A percentile compares a stretch with the other conserved stretches of the same genome.
Evolutionary conservation across 2,329 filamentous ascomycete species (phyloP).

Genomic region (Neonectria hederae): DNA sequence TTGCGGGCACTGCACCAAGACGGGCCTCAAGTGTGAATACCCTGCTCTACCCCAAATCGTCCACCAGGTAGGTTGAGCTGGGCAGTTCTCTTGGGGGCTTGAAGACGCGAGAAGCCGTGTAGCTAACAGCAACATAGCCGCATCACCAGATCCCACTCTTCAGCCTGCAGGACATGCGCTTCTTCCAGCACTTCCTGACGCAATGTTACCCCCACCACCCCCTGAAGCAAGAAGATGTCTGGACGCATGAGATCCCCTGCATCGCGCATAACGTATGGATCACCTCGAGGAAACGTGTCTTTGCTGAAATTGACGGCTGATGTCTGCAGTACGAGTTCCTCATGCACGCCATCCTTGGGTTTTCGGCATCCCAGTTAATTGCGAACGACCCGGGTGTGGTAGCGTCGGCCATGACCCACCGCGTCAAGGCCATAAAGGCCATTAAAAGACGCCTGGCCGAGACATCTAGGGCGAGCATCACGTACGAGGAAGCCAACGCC

Average conservation of each 20-base stretch:
- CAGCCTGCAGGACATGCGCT: conserved; percentile 71
- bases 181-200: conserved; percentile 73
- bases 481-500: conserved; percentile 65
- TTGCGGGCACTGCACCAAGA: conserved; percentile 71
- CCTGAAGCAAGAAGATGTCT: conserved; percentile 71
- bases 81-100: neutral
- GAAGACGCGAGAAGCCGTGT: too few species aligned
- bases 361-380: conserved; percentile 73
- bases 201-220: conserved; percentile 72
- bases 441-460: conserved; percentile 65
- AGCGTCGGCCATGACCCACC: conserved; percentile 69
- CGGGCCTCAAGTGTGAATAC: conserved; percentile 71
- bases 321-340: conserved; percentile 66
- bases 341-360: conserved; percentile 76
- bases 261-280: conserved; percentile 70
- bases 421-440: conserved; percentile 70
- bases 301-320: conserved; percentile 12
- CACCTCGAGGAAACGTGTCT: too few species aligned
- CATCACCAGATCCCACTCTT: conserved; percentile 67
- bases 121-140: conserved; percentile 51
- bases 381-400: conserved; percentile 60
- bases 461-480: conserved; percentile 51
- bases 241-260: conserved; percentile 73
- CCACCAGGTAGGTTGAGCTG: conserved; percentile 55
- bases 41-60: conserved; percentile 60